Evolutionary conservation across 1,139 yeast genomes (phyloP), one percentile per base, ranked within the genome.

Genomic region (Geotrichum restrictum): DNA sequence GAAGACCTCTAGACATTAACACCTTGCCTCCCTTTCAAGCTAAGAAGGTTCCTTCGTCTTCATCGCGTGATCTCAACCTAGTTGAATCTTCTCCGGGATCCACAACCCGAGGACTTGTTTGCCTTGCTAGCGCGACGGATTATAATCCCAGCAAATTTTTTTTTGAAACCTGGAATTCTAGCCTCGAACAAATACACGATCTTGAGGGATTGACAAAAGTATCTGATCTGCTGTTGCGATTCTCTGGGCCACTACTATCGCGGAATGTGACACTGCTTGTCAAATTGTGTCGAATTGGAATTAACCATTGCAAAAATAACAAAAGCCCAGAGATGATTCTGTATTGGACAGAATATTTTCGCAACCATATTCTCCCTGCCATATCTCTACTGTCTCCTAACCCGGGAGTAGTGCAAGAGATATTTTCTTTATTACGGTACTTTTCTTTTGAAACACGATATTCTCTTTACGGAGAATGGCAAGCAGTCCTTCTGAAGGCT

Each of bases 401-500:
- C 60, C 80, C 89, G 2, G 75, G 83, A 8, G 78, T 81, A 0
- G 76, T 84, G 10, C 80, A 82, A 56, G 83, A 79, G 56, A 79
- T 87, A 0, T 88, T 70, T 63, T 67, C 72, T 5, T 64, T 89
- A 1, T 66, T 93, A 57, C 68, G 75, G 13, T 62, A 66, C 40
- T 88, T 78, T 62, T 73, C 88, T 0, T 66, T 80, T 37, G 85
- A 84, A 55, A 78, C 77, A 53, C 76, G 98, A 48, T 93, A 81
- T 67, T 81, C 85, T 53, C 70, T 93, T 24, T 94, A 93, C 66
- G 95, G 96, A 43, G 98, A 91, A 60, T 77, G 89, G 69, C 77
- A 79, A n/a, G 72, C 77, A 8, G 79, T 80, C 27, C 62, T 72
- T 21, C 68, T 74, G 2, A 84, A 83, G 61, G 79, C 77, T 56